Conservation (phyloP, 768 basidiomycete genomes). For the Termitomyces sp. region DNA sequence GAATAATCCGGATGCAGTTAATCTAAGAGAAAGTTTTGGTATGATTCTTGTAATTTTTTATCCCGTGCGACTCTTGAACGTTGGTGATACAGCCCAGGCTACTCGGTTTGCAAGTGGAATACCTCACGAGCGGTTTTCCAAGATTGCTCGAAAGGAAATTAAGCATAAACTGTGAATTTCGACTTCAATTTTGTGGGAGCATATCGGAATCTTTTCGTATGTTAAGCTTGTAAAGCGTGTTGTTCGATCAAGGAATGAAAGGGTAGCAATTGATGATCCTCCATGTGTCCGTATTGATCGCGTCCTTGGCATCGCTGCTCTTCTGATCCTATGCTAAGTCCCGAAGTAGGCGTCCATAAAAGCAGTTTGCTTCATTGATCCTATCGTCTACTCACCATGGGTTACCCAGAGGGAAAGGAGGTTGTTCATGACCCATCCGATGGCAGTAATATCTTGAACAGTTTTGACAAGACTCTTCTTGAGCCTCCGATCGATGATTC, state of each 20-base stretch:
- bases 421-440: slow-evolving; percentile 12
- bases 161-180: slow-evolving; percentile 50
- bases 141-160: slow-evolving; percentile 57
- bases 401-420: slow-evolving; percentile 21
- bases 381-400: slow-evolving; percentile 8
- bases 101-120: slow-evolving; percentile 57
- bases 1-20: slow-evolving; percentile 58
- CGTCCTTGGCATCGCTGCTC: background rate
- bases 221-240: too few species aligned
- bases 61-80: background rate
- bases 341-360: background rate
- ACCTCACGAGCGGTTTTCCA: slow-evolving; percentile 46
- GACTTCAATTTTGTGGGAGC: background rate
- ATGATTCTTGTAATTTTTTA: slow-evolving; percentile 6
- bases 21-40: slow-evolving; percentile 64
- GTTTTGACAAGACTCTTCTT: slow-evolving; percentile 21
- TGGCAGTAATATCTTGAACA: slow-evolving; percentile 15
- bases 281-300: background rate
- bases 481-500: slow-evolving; percentile 30
- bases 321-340: too few species aligned
- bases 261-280: too few species aligned
- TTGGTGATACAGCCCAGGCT: slow-evolving; percentile 45
- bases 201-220: background rate
- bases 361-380: background rate
- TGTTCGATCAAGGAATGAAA: too few species aligned